A percentile compares a stretch with the other conserved stretches of the same genome.
These are phyloP conservation scores for Suaeda aralocaspica DNA, from an alignment of 148 eudicot species.

Conservation along the genomic window DNA sequence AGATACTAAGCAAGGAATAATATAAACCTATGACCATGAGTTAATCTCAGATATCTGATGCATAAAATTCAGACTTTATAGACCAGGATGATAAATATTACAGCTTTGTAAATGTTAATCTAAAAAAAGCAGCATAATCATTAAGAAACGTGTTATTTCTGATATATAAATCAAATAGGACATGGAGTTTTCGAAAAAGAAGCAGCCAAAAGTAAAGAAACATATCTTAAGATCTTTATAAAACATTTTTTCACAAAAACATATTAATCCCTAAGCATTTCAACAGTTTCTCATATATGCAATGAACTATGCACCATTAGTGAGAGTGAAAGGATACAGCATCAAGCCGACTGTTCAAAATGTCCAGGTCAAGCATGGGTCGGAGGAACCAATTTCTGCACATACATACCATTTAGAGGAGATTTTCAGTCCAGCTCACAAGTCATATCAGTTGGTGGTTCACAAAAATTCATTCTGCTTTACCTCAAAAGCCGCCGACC, in stretches of 20 bases:
- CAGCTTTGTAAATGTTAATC: neutral
- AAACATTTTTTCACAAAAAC: neutral
- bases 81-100: neutral
- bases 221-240: neutral
- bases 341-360: conserved; percentile 72
- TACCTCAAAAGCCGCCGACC: conserved; percentile 95
- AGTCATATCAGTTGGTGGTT: neutral
- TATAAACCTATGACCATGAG: neutral
- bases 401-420: conserved; percentile 23
- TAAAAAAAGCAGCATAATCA: conserved; percentile 5
- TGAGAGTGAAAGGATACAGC: conserved; percentile 70
- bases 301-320: neutral
- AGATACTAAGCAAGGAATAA: neutral
- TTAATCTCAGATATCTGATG: neutral
- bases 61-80: neutral
- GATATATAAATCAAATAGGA: neutral
- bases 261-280: neutral
- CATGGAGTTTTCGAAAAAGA: neutral
- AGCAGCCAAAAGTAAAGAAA: neutral
- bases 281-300: neutral
- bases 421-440: neutral
- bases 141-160: neutral
- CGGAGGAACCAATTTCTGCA: conserved; percentile 92
- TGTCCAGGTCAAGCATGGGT: conserved; percentile 81
- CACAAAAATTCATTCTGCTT: conserved; percentile 12